Conservation (phyloP, 345 rosid genomes). For the Turnera subulata region DNA sequence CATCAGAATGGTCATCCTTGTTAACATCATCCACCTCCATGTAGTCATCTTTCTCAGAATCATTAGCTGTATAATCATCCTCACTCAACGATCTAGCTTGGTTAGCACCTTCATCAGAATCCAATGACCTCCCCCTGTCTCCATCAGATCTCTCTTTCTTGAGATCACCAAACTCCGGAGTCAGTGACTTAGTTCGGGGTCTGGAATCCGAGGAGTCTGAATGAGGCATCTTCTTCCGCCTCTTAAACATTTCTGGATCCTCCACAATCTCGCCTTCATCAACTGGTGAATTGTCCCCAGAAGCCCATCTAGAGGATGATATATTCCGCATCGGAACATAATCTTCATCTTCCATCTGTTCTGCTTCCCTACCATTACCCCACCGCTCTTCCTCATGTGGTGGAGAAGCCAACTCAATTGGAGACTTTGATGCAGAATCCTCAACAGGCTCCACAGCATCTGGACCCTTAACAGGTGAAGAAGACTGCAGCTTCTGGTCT, state of each 20-base stretch:
- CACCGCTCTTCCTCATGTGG: constrained; percentile 36
- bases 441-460: constrained; percentile 24
- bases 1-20: constrained; percentile 35
- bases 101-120: constrained; percentile 52
- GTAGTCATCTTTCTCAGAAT: constrained; percentile 51
- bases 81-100: constrained; percentile 49
- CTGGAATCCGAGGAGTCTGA: constrained; percentile 39
- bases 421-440: constrained; percentile 30
- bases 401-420: constrained; percentile 27
- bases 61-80: constrained; percentile 47
- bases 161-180: constrained; percentile 58
- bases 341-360: constrained; percentile 60
- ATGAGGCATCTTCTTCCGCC: constrained; percentile 50
- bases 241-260: constrained; percentile 53
- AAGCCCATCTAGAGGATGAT: constrained; percentile 96
- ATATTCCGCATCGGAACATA: constrained; percentile 74
- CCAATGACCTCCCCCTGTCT: constrained; percentile 51
- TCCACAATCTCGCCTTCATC: constrained; percentile 88
- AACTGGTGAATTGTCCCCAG: constrained; percentile 74
- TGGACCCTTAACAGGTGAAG: constrained; percentile 29
- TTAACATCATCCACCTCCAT: constrained; percentile 63
- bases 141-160: constrained; percentile 55
- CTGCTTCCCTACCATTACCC: constrained; percentile 39
- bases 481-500: constrained; percentile 21
- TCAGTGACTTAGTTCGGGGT: constrained; percentile 39